Conservation (phyloP, 2,329 filamentous ascomycete genomes). For the Aureobasidium lini region DNA sequence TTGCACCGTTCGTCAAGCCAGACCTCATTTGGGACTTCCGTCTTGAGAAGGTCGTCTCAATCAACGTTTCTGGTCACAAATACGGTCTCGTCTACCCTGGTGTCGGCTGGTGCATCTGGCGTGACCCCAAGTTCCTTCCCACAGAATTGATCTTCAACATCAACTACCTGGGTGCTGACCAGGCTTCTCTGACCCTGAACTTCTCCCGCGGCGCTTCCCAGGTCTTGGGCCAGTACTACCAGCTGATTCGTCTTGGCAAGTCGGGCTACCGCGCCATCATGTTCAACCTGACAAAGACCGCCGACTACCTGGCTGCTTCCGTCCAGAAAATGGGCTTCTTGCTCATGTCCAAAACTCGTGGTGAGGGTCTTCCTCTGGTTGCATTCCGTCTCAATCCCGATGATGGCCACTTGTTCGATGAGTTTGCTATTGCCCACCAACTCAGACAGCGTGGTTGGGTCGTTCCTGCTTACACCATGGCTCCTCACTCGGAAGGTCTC, state of each 20-base stretch:
- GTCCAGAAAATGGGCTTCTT: conserved; percentile 72
- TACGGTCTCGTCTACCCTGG: conserved; percentile 76
- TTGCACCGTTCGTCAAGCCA: conserved; percentile 82
- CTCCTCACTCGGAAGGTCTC: conserved; percentile 71
- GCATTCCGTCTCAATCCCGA: conserved; percentile 69
- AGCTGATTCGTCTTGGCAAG: conserved; percentile 90
- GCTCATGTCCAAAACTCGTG: conserved; percentile 75
- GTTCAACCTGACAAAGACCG: conserved; percentile 82
- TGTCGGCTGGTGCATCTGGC: conserved; percentile 91
- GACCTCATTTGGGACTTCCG: conserved; percentile 88
- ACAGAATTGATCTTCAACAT: conserved; percentile 97
- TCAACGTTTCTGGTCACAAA: conserved; percentile 94
- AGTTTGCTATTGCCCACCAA: conserved; percentile 63
- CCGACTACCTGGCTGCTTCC: conserved; percentile 73
- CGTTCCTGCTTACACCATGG: conserved; percentile 95
- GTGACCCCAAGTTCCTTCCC: conserved; percentile 72
- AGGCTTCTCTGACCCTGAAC: conserved; percentile 93
- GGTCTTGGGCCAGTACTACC: conserved; percentile 96
- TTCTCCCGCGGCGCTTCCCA: conserved; percentile 94
- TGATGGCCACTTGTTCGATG: conserved; percentile 46
- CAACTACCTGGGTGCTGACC: conserved; percentile 94
- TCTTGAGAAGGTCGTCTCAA: conserved; percentile 78
- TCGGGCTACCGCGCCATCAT: conserved; percentile 88
- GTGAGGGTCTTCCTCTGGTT: conserved; percentile 77
- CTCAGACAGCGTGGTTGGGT: conserved; percentile 85